Conservation (phyloP, 176 grass and related monocot species). For the Urochloa ruziziensis region DNA sequence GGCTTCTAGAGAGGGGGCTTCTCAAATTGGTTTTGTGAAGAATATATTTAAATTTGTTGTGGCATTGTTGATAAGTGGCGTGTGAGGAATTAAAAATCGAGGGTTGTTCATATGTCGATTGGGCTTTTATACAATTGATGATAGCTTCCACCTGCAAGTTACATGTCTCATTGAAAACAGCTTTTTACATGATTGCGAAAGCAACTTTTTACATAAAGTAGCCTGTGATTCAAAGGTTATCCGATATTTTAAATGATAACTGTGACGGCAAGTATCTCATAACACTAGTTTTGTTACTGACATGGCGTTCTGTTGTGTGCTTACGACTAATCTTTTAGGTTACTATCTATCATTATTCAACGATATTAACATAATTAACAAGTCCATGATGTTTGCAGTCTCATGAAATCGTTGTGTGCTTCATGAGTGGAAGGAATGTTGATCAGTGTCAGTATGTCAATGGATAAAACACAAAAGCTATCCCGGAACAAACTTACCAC, state of each 20-base stretch:
- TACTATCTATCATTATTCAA: no score
- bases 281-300: not conserved
- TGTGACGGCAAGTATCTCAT: not conserved
- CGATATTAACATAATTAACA: no score
- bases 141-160: not conserved
- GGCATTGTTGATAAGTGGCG: not conserved
- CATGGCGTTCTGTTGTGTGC: not conserved
- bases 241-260: not conserved
- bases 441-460: no score
- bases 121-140: not conserved
- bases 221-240: not conserved
- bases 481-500: no score
- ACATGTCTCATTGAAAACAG: not conserved
- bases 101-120: not conserved
- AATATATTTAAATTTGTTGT: not conserved
- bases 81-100: not conserved
- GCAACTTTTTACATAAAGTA: not conserved
- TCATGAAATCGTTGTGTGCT: no score
- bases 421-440: no score
- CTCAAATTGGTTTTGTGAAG: not conserved
- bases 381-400: no score
- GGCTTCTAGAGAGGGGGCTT: not conserved
- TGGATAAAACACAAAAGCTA: no score
- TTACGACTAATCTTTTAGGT: not conserved
- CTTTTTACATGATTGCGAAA: not conserved